Conservation (phyloP, 1,139 yeast species). For the Nadsonia starkeyi-henricii region DNA sequence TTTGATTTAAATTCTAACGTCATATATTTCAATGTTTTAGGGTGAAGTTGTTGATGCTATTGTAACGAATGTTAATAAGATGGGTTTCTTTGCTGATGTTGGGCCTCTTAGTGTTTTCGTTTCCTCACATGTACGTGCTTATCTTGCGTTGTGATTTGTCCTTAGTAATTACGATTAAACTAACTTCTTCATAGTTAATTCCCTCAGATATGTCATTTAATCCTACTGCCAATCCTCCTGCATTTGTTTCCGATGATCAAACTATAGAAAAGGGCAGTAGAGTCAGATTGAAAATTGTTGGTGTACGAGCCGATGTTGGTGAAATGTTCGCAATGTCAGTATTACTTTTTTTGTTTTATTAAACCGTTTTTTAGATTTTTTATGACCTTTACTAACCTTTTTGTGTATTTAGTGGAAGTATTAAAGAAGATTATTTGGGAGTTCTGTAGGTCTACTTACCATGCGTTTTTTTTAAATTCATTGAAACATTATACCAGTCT, state of each 20-base stretch:
- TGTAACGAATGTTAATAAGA: constrained; percentile 83
- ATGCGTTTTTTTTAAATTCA: background rate
- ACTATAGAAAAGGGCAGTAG: constrained; percentile 87
- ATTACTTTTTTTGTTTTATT: constrained; percentile 1
- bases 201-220: constrained; percentile 90
- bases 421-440: constrained; percentile 92
- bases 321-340: constrained; percentile 76
- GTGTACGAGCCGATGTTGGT: constrained; percentile 95
- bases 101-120: constrained; percentile 95
- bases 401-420: constrained; percentile 45
- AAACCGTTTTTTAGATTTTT: constrained; percentile 1
- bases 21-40: constrained; percentile 6
- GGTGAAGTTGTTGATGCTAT: constrained; percentile 97
- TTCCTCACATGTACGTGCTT: constrained; percentile 51
- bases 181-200: constrained; percentile 33
- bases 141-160: background rate
- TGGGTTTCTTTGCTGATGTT: constrained; percentile 97
- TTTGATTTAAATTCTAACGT: background rate
- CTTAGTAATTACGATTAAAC: constrained; percentile 4
- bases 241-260: constrained; percentile 94
- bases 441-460: constrained; percentile 32
- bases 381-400: constrained; percentile 7
- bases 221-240: constrained; percentile 95
- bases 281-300: constrained; percentile 88
- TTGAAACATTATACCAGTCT: background rate